phyloP scores from a whole-genome alignment of 2,329 filamentous ascomycete species.

The Ceratocystis ficicola region DNA sequence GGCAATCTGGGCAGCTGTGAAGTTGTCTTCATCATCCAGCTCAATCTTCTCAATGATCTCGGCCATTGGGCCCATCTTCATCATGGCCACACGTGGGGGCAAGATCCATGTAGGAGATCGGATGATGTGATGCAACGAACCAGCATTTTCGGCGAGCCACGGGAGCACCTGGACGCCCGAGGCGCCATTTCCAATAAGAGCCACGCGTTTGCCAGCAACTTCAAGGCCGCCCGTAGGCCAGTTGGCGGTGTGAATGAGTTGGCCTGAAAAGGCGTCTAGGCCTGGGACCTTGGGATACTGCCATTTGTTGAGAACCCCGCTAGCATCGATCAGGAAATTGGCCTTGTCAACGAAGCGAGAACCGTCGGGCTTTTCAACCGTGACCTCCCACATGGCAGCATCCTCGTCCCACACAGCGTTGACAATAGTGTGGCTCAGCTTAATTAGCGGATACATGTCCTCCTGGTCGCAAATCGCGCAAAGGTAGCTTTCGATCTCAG shows the following conservation, averaged over 20 bases:
- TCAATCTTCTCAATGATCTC: slow-evolving; percentile 25
- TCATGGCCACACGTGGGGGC: slow-evolving; percentile 29
- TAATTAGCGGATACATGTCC: slow-evolving; percentile 35
- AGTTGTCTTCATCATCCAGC: slow-evolving; percentile 25
- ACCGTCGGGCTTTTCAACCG: slow-evolving; percentile 29
- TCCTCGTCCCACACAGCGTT: slow-evolving; percentile 37
- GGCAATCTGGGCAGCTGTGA: slow-evolving; percentile 32
- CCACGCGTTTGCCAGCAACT: slow-evolving; percentile 39
- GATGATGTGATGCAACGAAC: slow-evolving; percentile 33
- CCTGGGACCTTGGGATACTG: slow-evolving; percentile 41
- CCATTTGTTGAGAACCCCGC: slow-evolving; percentile 44
- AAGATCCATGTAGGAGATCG: slow-evolving; percentile 36
- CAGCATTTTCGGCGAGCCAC: slow-evolving; percentile 35
- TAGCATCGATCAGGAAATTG: slow-evolving; percentile 39
- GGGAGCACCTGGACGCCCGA: slow-evolving; percentile 44
- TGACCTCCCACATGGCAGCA: slow-evolving; percentile 34
- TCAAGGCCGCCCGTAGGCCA: slow-evolving; percentile 40
- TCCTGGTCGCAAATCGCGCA: slow-evolving; percentile 38
- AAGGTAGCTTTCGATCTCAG: slow-evolving; percentile 46
- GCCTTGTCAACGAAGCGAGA: slow-evolving; percentile 35
- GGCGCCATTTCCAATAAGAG: slow-evolving; percentile 45
- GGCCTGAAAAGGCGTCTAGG: slow-evolving; percentile 36
- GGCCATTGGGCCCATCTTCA: slow-evolving; percentile 30
- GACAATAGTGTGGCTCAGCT: slow-evolving; percentile 33
- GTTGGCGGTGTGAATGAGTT: slow-evolving; percentile 41